These are phyloP conservation scores for Coriolopsis trogii DNA, from an alignment of 1,284 basidiomycete genomes.

Conservation along the genomic window DNA sequence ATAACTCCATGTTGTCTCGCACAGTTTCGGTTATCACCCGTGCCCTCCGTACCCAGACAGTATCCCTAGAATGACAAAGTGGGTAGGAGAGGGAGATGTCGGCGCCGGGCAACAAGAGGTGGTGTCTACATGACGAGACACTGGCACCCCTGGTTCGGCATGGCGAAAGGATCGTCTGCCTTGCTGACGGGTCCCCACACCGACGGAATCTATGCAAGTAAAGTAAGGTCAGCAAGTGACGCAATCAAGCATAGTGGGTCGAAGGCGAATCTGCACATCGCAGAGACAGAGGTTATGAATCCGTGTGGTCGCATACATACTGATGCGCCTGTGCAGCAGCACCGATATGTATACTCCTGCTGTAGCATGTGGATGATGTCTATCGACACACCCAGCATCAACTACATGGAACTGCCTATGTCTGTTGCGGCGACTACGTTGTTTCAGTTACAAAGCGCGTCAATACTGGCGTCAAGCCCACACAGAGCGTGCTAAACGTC, in stretches of 20 bases:
- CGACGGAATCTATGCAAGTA: conserved; percentile 69
- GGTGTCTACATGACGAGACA: conserved; percentile 29
- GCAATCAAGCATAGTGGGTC: neutral
- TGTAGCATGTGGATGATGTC: no score
- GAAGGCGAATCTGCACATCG: no score
- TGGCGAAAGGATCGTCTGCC: conserved; percentile 87
- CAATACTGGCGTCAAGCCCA: no score
- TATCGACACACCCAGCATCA: no score
- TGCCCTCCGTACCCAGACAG: conserved; percentile 1
- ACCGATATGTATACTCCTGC: no score
- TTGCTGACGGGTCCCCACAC: conserved; percentile 94
- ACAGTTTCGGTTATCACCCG: neutral
- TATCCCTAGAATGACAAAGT: neutral
- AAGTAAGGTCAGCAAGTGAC: neutral
- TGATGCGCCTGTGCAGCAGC: no score
- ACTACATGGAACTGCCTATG: no score
- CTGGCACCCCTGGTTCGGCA: conserved; percentile 63
- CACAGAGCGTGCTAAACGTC: neutral
- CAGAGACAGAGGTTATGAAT: neutral
- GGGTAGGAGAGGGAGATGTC: neutral
- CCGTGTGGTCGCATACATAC: no score
- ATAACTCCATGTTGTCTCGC: conserved; percentile 17
- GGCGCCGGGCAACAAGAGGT: neutral
- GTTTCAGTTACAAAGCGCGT: no score
- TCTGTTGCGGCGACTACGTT: no score